phyloP scores from a whole-genome alignment of 2,329 filamentous ascomycete species.

The Fusarium cicatricum region DNA sequence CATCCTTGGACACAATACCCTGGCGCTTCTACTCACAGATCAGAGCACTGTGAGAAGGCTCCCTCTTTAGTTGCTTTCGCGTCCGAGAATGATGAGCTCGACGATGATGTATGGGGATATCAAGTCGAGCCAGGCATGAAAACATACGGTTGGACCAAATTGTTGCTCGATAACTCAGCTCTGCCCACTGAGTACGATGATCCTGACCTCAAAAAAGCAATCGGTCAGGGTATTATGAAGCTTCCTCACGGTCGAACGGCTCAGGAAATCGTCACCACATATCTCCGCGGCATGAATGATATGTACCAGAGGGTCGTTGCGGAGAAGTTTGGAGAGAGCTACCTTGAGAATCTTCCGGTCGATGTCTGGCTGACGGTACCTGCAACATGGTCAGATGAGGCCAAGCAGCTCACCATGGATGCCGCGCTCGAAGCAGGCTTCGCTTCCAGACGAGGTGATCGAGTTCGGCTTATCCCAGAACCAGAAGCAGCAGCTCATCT shows the following conservation, averaged over 20 bases:
- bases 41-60: constrained; percentile 30
- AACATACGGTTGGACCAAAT: constrained; percentile 21
- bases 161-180: constrained; percentile 18
- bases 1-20: constrained; percentile 30
- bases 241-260: constrained; percentile 9
- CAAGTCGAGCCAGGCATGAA: constrained; percentile 24
- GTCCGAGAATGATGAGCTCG: constrained; percentile 21
- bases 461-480: constrained; percentile 17
- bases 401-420: constrained; percentile 13
- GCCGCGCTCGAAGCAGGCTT: constrained; percentile 18
- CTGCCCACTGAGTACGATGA: constrained; percentile 15
- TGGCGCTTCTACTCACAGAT: constrained; percentile 13
- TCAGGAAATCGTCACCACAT: constrained; percentile 14
- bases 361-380: constrained; percentile 27
- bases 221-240: constrained; percentile 1
- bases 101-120: constrained; percentile 15
- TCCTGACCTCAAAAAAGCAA: background rate
- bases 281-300: constrained; percentile 10
- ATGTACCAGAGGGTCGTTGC: constrained; percentile 13
- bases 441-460: background rate
- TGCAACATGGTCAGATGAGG: constrained; percentile 18
- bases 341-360: background rate
- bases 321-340: background rate
- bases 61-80: constrained; percentile 23
- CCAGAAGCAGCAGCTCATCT: constrained; percentile 23